Percentiles rank a stretch among this genome's conserved stretches.
These are phyloP conservation scores for Aphanoascus verrucosus DNA, from an alignment of 2,329 filamentous ascomycete genomes.

Conservation along the genomic window DNA sequence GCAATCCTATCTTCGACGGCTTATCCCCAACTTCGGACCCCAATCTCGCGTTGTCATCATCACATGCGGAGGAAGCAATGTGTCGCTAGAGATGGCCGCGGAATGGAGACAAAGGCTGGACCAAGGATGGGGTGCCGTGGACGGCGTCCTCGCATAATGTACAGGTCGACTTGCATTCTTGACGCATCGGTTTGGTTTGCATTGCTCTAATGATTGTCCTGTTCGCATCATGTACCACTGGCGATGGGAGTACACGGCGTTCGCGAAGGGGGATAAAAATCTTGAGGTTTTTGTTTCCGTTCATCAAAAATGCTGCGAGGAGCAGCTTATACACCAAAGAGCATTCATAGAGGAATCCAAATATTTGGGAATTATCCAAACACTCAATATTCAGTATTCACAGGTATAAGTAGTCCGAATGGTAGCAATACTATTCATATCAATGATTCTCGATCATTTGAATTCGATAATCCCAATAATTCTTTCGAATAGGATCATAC, in stretches of 20 bases:
- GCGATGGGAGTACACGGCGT: constrained; percentile 3
- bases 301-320: too few relatives aligned
- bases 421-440: not conserved
- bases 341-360: not conserved
- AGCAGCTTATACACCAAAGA: not conserved
- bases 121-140: constrained; percentile 26
- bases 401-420: not conserved
- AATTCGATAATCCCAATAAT: constrained; percentile 81
- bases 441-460: constrained; percentile 16
- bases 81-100: constrained; percentile 51
- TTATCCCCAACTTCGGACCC: constrained; percentile 53
- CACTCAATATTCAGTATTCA: not conserved
- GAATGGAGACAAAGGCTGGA: constrained; percentile 44
- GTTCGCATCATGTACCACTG: not conserved
- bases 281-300: not conserved
- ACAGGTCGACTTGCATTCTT: not conserved
- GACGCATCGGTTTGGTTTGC: not conserved
- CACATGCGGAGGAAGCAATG: constrained; percentile 68
- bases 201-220: not conserved
- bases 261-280: not conserved
- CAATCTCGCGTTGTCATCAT: constrained; percentile 68
- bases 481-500: constrained; percentile 82
- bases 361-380: not conserved
- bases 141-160: not conserved
- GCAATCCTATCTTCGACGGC: constrained; percentile 41